These are phyloP conservation scores for Candida hispaniensis DNA, from an alignment of 805 yeast species.

Conservation along the genomic window DNA sequence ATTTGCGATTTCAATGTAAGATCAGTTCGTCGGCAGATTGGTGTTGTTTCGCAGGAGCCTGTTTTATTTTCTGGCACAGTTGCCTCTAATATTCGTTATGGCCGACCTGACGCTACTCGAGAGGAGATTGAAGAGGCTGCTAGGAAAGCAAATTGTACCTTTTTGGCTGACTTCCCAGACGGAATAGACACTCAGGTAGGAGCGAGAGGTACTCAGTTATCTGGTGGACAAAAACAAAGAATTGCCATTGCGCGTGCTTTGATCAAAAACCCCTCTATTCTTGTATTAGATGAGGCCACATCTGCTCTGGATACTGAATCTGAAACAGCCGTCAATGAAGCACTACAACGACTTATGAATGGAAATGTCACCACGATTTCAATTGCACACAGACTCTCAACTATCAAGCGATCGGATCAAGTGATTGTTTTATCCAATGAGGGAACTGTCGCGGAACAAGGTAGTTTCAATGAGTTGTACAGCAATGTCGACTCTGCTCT, in stretches of 20 bases:
- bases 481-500: conserved; percentile 37
- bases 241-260: conserved; percentile 85
- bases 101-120: conserved; percentile 47
- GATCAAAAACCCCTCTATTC: conserved; percentile 63
- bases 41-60: conserved; percentile 93
- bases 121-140: conserved; percentile 53
- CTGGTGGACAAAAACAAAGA: conserved; percentile 94
- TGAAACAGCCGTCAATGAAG: conserved; percentile 73
- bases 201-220: conserved; percentile 74
- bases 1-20: conserved; percentile 59
- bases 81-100: conserved; percentile 73
- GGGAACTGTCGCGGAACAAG: conserved; percentile 68
- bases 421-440: conserved; percentile 67
- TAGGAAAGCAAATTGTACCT: conserved; percentile 63
- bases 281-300: conserved; percentile 88
- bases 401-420: conserved; percentile 72
- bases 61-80: conserved; percentile 77
- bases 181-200: conserved; percentile 78
- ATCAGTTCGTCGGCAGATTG: conserved; percentile 59
- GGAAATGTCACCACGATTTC: conserved; percentile 61
- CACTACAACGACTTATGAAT: conserved; percentile 45
- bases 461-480: conserved; percentile 44
- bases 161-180: conserved; percentile 66
- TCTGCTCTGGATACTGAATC: conserved; percentile 85
- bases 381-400: conserved; percentile 84